These are phyloP conservation scores for Starmera caribaea DNA, from an alignment of 805 yeast genomes.

Conservation along the genomic window DNA sequence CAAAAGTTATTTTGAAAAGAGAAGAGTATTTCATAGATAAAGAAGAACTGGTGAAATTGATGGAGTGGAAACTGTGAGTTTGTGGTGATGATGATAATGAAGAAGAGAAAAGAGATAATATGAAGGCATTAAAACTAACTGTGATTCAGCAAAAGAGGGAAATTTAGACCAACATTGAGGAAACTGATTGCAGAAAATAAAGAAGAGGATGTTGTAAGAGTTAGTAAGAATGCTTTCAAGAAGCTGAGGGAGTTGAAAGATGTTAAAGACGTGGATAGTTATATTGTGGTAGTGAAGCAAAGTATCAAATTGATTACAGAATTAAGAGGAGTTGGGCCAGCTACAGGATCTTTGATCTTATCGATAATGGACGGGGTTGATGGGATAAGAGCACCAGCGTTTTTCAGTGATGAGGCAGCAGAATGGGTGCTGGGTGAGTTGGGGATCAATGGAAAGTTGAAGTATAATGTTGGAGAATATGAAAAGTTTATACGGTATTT, in stretches of 20 bases:
- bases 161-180: slow-evolving; percentile 16
- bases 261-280: slow-evolving; percentile 1
- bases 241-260: slow-evolving; percentile 1
- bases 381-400: slow-evolving; percentile 13
- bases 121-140: no score
- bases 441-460: slow-evolving; percentile 8
- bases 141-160: slow-evolving; percentile 12
- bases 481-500: slow-evolving; percentile 8
- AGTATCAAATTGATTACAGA: slow-evolving; percentile 4
- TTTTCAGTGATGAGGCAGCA: slow-evolving; percentile 19
- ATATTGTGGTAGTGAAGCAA: slow-evolving; percentile 4
- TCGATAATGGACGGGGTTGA: slow-evolving; percentile 10
- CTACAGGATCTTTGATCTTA: slow-evolving; percentile 17
- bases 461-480: slow-evolving; percentile 14
- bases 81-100: neutral
- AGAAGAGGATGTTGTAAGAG: slow-evolving; percentile 4
- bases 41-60: slow-evolving; percentile 13
- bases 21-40: slow-evolving; percentile 4
- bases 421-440: slow-evolving; percentile 5
- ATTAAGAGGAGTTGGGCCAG: slow-evolving; percentile 19
- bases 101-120: no score
- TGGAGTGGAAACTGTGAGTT: slow-evolving; percentile 16
- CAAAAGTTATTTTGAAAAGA: slow-evolving; percentile 3
- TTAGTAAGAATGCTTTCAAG: slow-evolving; percentile 8
- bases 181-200: slow-evolving; percentile 14